These are phyloP conservation scores for Paecilomyces fulvus DNA, from an alignment of 2,329 filamentous ascomycete species.

Conservation along the genomic window DNA sequence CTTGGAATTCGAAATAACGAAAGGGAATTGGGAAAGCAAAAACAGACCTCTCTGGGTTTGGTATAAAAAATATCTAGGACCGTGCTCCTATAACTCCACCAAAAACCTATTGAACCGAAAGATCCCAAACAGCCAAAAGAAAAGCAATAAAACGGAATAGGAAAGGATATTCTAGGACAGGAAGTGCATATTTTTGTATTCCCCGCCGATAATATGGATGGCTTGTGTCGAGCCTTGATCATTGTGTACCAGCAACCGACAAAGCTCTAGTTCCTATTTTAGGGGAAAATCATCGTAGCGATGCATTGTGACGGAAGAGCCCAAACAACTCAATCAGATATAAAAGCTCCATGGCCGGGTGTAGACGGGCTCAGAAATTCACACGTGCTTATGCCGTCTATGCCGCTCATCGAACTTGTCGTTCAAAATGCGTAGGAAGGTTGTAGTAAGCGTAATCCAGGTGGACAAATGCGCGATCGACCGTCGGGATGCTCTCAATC, in stretches of 20 bases:
- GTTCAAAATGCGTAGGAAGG: slow-evolving; percentile 30
- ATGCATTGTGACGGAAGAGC: neutral
- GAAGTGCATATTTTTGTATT: neutral
- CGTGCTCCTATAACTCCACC: neutral
- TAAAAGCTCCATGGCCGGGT: too few relatives aligned
- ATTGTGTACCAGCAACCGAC: too few relatives aligned
- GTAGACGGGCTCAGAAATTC: neutral
- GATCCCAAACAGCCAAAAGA: neutral
- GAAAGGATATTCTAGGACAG: neutral
- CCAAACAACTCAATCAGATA: neutral
- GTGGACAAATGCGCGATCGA: slow-evolving; percentile 42
- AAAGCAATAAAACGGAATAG: neutral
- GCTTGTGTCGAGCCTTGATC: too few relatives aligned
- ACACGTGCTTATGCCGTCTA: neutral
- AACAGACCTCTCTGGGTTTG: too few relatives aligned
- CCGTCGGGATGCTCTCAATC: slow-evolving; percentile 44
- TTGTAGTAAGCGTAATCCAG: slow-evolving; percentile 41
- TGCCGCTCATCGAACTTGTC: slow-evolving; percentile 11
- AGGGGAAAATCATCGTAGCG: neutral
- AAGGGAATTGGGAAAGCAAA: too few relatives aligned
- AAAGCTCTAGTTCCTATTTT: neutral
- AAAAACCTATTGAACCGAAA: neutral
- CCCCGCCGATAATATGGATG: neutral
- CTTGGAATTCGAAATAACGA: too few relatives aligned
- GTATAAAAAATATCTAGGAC: neutral